These are phyloP conservation scores for Cornus controversa DNA, from an alignment of 148 eudicot species.

Conservation along the genomic window DNA sequence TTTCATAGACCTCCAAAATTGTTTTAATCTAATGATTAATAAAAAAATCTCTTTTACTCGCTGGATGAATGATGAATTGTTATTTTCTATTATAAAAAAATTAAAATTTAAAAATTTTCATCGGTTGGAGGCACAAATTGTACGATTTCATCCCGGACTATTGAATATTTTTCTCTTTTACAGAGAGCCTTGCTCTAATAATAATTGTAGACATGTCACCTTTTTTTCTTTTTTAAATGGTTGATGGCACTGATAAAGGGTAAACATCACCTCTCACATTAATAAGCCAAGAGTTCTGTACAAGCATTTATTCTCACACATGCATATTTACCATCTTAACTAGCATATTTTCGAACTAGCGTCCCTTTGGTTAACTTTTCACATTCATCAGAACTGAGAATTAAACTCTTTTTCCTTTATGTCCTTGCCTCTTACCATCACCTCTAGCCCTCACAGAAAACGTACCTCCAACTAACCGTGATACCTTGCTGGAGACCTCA, in stretches of 20 bases:
- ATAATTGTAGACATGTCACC: background rate
- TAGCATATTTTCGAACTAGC: background rate
- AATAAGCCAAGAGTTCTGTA: background rate
- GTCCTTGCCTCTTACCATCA: constrained; percentile 16
- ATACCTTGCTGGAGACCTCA: constrained; percentile 17
- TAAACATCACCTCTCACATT: background rate
- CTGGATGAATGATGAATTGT: too few relatives aligned
- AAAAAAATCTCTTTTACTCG: too few relatives aligned
- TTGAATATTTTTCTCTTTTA: too few relatives aligned
- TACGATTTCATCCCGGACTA: too few relatives aligned
- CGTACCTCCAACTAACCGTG: constrained; percentile 5
- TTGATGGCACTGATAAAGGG: background rate
- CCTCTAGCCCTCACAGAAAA: background rate
- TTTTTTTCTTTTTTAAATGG: background rate
- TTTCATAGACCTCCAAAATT: too few relatives aligned
- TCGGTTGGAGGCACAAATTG: too few relatives aligned
- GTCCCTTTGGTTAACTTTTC: background rate
- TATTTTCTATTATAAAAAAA: too few relatives aligned
- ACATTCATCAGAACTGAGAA: background rate
- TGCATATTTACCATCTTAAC: background rate
- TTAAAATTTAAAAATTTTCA: too few relatives aligned
- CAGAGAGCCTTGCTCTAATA: too few relatives aligned
- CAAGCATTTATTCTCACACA: background rate
- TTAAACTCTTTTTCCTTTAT: constrained; percentile 13
- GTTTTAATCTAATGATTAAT: background rate